Conservation (phyloP, 1,284 basidiomycete genomes). For the Entoloma clypeatum region DNA sequence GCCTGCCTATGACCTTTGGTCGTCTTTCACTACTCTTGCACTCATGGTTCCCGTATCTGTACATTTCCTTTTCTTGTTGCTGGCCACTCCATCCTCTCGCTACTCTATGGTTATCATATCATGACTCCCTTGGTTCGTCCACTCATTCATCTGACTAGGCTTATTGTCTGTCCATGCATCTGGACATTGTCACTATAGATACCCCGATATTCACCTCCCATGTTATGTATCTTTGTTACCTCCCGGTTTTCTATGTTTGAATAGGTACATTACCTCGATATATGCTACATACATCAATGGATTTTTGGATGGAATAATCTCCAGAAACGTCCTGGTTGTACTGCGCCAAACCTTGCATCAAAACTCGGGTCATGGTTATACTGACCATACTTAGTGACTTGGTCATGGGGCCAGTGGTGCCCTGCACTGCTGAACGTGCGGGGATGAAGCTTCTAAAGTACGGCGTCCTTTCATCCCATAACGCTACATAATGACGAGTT, state of each 20-base stretch:
- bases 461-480: conserved; percentile 19
- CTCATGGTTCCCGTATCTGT: conserved; percentile 18
- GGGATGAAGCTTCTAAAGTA: no score
- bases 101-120: conserved; percentile 27
- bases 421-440: no score
- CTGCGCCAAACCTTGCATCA: not conserved
- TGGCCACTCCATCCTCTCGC: conserved; percentile 18
- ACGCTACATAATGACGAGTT: conserved; percentile 20
- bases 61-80: conserved; percentile 17
- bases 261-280: conserved; percentile 15
- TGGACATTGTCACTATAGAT: conserved; percentile 33
- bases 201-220: conserved; percentile 34
- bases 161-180: conserved; percentile 24
- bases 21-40: conserved; percentile 13
- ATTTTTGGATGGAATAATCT: conserved; percentile 12
- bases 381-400: no score
- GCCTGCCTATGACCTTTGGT: conserved; percentile 58
- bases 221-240: conserved; percentile 24
- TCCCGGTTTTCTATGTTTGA: conserved; percentile 17
- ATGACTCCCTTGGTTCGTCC: conserved; percentile 30
- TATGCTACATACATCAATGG: conserved; percentile 24
- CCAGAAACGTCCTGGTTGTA: not conserved
- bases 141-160: conserved; percentile 36
- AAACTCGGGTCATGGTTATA: not conserved
- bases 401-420: no score